Conservation (phyloP, 2,329 filamentous ascomycete genomes). For the Verticillium dahliae region DNA sequence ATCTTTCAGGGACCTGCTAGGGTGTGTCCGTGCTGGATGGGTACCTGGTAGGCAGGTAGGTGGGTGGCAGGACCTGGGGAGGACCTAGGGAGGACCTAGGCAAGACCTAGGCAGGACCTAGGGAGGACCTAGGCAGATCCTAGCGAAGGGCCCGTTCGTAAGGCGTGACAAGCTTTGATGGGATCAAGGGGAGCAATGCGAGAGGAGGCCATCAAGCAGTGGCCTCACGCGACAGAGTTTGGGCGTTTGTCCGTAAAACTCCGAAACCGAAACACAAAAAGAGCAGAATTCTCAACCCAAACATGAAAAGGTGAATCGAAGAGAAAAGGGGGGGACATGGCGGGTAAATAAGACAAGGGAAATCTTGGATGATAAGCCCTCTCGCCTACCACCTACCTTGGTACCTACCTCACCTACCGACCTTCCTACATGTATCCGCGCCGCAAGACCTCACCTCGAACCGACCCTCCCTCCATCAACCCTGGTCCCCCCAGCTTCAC, state of each 20-base stretch:
- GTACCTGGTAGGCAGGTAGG: too few species aligned
- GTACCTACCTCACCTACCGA: too few species aligned
- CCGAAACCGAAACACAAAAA: too few species aligned
- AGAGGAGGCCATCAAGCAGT: neutral
- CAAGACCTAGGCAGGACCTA: neutral
- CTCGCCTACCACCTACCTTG: too few species aligned
- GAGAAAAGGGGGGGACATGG: neutral
- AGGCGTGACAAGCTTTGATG: neutral
- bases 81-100: neutral
- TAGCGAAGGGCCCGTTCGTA: neutral
- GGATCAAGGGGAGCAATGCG: neutral
- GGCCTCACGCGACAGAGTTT: too few species aligned
- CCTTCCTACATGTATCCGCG: too few species aligned
- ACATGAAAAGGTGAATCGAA: neutral
- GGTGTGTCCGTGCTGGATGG: too few species aligned
- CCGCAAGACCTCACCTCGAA: neutral
- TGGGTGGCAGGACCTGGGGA: too few species aligned
- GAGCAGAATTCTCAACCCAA: too few species aligned
- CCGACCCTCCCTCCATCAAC: neutral
- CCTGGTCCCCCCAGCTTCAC: too few species aligned
- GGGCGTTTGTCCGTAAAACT: too few species aligned
- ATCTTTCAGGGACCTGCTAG: neutral
- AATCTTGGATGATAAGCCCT: neutral
- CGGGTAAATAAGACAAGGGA: neutral
- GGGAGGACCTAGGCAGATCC: neutral